Conservation (phyloP, 345 rosid genomes). For the Gossypium rotundifolium region DNA sequence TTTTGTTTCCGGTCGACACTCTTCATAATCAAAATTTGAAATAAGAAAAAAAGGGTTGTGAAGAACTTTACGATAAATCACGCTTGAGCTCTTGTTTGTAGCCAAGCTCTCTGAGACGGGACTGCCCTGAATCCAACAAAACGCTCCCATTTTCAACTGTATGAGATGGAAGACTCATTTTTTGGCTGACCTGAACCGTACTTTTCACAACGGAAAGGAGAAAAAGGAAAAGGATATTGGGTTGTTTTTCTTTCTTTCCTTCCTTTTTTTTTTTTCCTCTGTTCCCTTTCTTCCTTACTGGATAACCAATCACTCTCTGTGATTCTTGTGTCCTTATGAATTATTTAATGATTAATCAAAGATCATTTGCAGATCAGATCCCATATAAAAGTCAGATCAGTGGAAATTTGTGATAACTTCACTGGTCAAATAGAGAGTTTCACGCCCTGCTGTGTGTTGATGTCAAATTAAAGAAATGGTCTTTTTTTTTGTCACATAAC, state of each 20-base stretch:
- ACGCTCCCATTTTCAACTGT: constrained; percentile 17
- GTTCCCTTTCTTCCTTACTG: neutral
- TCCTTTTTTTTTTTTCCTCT: neutral
- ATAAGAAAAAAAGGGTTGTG: neutral
- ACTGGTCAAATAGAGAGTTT: neutral
- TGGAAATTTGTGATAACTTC: neutral
- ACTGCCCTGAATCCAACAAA: constrained; percentile 52
- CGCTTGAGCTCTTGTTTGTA: constrained; percentile 99
- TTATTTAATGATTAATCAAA: neutral
- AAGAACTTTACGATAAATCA: constrained; percentile 66
- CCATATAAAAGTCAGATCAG: neutral
- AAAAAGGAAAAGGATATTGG: neutral
- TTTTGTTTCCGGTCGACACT: neutral
- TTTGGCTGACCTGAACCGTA: constrained; percentile 16
- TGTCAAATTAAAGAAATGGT: neutral
- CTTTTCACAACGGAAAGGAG: neutral
- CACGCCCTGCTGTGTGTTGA: neutral
- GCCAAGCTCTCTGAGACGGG: constrained; percentile 81
- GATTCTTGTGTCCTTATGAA: neutral
- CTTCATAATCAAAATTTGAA: neutral
- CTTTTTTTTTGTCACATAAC: too few relatives aligned
- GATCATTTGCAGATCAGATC: too few relatives aligned
- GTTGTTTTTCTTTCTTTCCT: neutral
- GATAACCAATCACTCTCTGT: neutral
- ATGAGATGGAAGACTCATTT: constrained; percentile 28